phyloP scores from a whole-genome alignment of 1,284 basidiomycete species.

The Marasmius tenuissimus region DNA sequence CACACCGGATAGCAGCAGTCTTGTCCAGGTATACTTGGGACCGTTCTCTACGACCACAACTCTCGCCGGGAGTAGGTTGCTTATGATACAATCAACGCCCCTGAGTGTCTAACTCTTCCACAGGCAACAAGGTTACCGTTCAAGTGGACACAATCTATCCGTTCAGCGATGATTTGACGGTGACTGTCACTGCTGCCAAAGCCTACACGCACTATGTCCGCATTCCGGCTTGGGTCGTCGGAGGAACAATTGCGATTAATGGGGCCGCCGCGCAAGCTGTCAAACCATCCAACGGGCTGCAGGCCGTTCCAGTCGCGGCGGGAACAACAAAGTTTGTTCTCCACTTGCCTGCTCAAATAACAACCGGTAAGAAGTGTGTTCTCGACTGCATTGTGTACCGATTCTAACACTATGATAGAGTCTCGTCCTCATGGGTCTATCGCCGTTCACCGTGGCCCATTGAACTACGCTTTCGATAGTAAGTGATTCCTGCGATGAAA shows the following conservation, averaged over 20 bases:
- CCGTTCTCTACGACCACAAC: conserved; percentile 47
- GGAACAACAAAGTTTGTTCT: conserved; percentile 48
- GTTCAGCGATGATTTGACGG: conserved; percentile 52
- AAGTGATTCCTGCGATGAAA: conserved; percentile 7
- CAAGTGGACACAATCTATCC: conserved; percentile 57
- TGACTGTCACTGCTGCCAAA: conserved; percentile 46
- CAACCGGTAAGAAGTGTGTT: conserved; percentile 33
- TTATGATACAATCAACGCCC: neutral
- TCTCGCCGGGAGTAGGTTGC: conserved; percentile 38
- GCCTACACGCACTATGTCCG: conserved; percentile 56
- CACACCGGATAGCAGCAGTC: conserved; percentile 45
- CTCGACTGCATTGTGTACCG: neutral
- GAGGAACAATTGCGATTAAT: conserved; percentile 51
- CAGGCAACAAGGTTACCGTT: conserved; percentile 46
- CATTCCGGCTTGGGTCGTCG: conserved; percentile 54
- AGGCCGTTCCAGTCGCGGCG: conserved; percentile 40
- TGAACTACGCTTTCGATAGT: conserved; percentile 60
- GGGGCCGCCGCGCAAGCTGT: conserved; percentile 34
- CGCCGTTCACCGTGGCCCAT: conserved; percentile 54
- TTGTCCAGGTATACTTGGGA: conserved; percentile 59
- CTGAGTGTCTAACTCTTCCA: neutral
- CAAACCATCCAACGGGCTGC: conserved; percentile 45
- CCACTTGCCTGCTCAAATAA: conserved; percentile 48
- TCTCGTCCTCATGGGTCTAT: conserved; percentile 51
- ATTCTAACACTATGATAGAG: conserved; percentile 30